These are phyloP conservation scores for Castanea crenata DNA, from an alignment of 306 rosid species.

Conservation along the genomic window DNA sequence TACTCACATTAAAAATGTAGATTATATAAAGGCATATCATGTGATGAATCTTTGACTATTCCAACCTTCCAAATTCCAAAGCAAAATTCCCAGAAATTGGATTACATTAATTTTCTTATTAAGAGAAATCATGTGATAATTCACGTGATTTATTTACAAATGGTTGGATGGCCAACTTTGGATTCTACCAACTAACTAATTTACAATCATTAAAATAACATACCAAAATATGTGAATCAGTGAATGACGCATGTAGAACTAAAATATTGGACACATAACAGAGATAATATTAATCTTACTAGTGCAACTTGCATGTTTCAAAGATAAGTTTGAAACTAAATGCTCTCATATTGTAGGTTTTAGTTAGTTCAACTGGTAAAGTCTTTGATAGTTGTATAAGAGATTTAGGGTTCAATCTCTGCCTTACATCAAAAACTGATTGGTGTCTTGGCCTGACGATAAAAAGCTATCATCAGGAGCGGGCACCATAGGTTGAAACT, in stretches of 20 bases:
- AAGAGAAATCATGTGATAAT: slow-evolving; percentile 49
- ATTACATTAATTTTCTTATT: slow-evolving; percentile 13
- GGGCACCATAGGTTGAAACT: too few species aligned
- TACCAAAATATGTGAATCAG: slow-evolving; percentile 12
- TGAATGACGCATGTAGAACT: slow-evolving; percentile 26
- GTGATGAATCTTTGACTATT: slow-evolving; percentile 75
- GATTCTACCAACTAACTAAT: slow-evolving; percentile 49
- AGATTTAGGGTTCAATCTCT: too few species aligned
- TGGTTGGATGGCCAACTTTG: slow-evolving; percentile 60
- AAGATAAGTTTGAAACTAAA: slow-evolving; percentile 12
- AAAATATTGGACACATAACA: slow-evolving; percentile 16
- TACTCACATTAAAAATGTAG: slow-evolving; percentile 23
- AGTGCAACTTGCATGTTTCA: slow-evolving; percentile 23
- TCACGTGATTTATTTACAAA: slow-evolving; percentile 55
- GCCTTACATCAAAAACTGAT: too few species aligned
- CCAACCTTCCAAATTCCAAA: slow-evolving; percentile 64
- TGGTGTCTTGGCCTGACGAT: too few species aligned
- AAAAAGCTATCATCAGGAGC: too few species aligned
- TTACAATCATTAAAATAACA: slow-evolving; percentile 39
- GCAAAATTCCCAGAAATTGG: slow-evolving; percentile 40
- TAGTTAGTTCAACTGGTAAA: too few species aligned
- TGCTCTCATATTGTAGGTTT: neutral
- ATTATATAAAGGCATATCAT: slow-evolving; percentile 51
- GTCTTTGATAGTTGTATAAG: too few species aligned
- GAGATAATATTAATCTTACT: slow-evolving; percentile 24